These are phyloP conservation scores for Gossypioides kirkii DNA, from an alignment of 345 rosid species.

Conservation along the genomic window DNA sequence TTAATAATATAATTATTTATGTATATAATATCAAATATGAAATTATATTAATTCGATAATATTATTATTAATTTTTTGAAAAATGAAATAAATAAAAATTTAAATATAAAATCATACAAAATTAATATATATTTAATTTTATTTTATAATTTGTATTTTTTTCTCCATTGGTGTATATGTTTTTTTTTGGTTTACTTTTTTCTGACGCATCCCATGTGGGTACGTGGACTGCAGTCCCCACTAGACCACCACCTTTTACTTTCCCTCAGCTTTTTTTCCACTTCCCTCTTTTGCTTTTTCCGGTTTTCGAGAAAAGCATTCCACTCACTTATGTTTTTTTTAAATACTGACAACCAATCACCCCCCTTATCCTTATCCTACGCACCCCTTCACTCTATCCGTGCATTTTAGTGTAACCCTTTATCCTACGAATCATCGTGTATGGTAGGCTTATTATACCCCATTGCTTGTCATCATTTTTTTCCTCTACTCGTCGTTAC, in stretches of 20 bases:
- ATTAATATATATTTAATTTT: too few species aligned
- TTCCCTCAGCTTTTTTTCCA: not conserved
- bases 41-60: too few species aligned
- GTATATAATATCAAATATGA: too few species aligned
- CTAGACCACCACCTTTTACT: not conserved
- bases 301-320: conserved; percentile 42
- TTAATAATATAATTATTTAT: too few species aligned
- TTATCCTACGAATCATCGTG: conserved; percentile 25
- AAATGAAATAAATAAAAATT: too few species aligned
- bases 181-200: not conserved
- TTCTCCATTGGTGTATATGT: not conserved
- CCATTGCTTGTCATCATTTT: not conserved
- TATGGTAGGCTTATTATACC: conserved; percentile 21
- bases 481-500: conserved; percentile 21
- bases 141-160: too few species aligned
- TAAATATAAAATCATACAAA: too few species aligned
- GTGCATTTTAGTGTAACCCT: conserved; percentile 5
- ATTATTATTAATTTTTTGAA: too few species aligned
- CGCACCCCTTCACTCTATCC: conserved; percentile 7
- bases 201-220: conserved; percentile 5
- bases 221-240: not conserved
- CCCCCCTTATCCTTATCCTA: conserved; percentile 25
- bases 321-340: conserved; percentile 15
- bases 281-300: not conserved
- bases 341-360: conserved; percentile 24